Conservation (phyloP, 495 filamentous ascomycete species). For the Aspergillus bertholletiae region DNA sequence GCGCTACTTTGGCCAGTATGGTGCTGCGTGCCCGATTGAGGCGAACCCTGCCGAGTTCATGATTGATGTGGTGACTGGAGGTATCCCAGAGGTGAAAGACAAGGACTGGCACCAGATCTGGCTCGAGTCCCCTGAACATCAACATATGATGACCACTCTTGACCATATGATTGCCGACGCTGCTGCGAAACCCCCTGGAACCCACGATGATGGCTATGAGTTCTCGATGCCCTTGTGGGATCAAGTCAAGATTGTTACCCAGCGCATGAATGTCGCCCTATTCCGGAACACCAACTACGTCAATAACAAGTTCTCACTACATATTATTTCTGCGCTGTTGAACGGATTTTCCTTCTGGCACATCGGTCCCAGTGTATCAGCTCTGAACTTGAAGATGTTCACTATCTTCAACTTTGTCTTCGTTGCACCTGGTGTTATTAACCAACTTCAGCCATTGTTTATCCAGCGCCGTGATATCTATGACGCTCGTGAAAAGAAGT, state of each 20-base stretch:
- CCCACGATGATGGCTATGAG: slow-evolving; percentile 40
- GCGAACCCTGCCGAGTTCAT: slow-evolving; percentile 90
- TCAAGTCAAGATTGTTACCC: slow-evolving; percentile 55
- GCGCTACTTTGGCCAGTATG: slow-evolving; percentile 76
- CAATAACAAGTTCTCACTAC: slow-evolving; percentile 55
- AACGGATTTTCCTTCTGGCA: slow-evolving; percentile 47
- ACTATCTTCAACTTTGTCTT: slow-evolving; percentile 52
- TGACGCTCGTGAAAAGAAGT: slow-evolving; percentile 50
- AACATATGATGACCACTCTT: slow-evolving; percentile 47
- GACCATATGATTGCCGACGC: slow-evolving; percentile 48
- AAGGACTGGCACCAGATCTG: slow-evolving; percentile 64
- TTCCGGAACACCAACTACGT: slow-evolving; percentile 63
- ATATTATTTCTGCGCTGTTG: slow-evolving; percentile 35
- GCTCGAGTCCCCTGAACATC: slow-evolving; percentile 52
- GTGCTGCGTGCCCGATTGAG: slow-evolving; percentile 65
- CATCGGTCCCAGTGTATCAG: slow-evolving; percentile 16
- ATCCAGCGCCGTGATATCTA: slow-evolving; percentile 52
- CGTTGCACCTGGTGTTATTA: slow-evolving; percentile 47
- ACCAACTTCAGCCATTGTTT: slow-evolving; percentile 53
- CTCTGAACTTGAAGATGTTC: slow-evolving; percentile 44
- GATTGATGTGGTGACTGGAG: slow-evolving; percentile 70
- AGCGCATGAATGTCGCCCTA: slow-evolving; percentile 54
- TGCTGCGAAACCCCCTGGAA: slow-evolving; percentile 29
- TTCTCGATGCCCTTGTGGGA: slow-evolving; percentile 56
- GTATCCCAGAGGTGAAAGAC: slow-evolving; percentile 35